Conservation (phyloP, 139 green algal genomes). For the Pedinophyceae sp. region DNA sequence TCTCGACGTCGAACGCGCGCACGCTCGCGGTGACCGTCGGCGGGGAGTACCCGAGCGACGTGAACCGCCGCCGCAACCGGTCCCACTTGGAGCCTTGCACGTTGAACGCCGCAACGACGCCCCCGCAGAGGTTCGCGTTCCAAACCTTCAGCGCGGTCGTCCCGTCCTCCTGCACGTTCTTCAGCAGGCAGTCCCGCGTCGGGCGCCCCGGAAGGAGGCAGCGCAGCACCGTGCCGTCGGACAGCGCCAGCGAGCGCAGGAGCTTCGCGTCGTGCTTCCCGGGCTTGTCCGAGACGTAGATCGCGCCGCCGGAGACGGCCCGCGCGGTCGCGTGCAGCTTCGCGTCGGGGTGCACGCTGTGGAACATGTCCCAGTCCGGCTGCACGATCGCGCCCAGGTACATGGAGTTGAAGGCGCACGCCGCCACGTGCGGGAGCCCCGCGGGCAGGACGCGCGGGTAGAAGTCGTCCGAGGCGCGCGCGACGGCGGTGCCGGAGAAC, state of each 20-base stretch:
- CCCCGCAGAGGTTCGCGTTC: background rate
- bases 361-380: conserved; percentile 73
- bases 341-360: conserved; percentile 25
- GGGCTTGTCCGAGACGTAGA: conserved; percentile 74
- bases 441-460: conserved; percentile 44
- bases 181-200: background rate
- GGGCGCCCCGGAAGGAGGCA: background rate
- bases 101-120: background rate
- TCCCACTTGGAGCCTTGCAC: background rate
- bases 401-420: conserved; percentile 67
- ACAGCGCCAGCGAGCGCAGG: conserved; percentile 57
- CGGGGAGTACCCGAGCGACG: background rate
- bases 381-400: conserved; percentile 52
- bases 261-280: conserved; percentile 69
- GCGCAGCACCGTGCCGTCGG: conserved; percentile 49
- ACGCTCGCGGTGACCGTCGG: no score
- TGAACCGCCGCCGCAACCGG: background rate
- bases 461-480: conserved; percentile 31
- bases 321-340: conserved; percentile 39
- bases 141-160: background rate
- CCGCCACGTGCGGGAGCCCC: conserved; percentile 71
- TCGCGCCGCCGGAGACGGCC: conserved; percentile 49
- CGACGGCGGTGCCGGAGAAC: conserved; percentile 24
- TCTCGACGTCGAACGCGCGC: no score
- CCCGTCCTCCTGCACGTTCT: background rate